These are phyloP conservation scores for Scedosporium dehoogii DNA, from an alignment of 2,329 filamentous ascomycete species.

Conservation along the genomic window DNA sequence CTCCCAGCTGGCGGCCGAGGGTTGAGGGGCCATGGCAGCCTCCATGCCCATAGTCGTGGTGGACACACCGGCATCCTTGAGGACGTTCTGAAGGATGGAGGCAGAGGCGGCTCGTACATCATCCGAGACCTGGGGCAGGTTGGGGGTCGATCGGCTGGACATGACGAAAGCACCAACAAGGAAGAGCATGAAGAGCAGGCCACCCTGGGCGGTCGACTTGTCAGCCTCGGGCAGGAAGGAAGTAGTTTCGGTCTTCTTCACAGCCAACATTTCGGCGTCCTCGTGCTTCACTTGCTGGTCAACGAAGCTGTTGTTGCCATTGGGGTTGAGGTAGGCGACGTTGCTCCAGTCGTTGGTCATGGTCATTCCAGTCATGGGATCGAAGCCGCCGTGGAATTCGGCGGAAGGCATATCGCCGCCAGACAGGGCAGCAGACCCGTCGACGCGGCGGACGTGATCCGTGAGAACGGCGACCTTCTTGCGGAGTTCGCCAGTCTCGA, in stretches of 20 bases:
- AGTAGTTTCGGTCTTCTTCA: slow-evolving; percentile 36
- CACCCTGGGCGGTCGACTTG: slow-evolving; percentile 64
- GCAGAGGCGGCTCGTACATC: slow-evolving; percentile 72
- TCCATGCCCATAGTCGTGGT: slow-evolving; percentile 6
- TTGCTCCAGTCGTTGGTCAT: slow-evolving; percentile 79
- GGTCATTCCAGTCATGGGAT: slow-evolving; percentile 72
- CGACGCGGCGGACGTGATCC: slow-evolving; percentile 61
- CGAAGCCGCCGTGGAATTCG: slow-evolving; percentile 52
- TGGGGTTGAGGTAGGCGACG: slow-evolving; percentile 56
- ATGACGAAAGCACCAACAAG: slow-evolving; percentile 94
- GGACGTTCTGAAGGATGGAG: slow-evolving; percentile 67
- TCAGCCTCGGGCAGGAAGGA: slow-evolving; percentile 35
- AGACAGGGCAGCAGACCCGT: slow-evolving; percentile 43
- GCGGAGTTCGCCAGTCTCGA: slow-evolving; percentile 82
- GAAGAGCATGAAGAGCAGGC: slow-evolving; percentile 87
- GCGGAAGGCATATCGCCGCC: slow-evolving; percentile 14
- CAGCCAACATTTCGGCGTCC: slow-evolving; percentile 31
- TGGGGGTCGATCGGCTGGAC: slow-evolving; percentile 66
- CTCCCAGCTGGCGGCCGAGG: slow-evolving; percentile 18
- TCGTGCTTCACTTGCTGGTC: slow-evolving; percentile 53
- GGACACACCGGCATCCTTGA: slow-evolving; percentile 65
- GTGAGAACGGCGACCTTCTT: slow-evolving; percentile 83
- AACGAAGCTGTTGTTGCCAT: slow-evolving; percentile 50
- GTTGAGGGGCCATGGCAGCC: slow-evolving; percentile 7
- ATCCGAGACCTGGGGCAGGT: slow-evolving; percentile 68